These are phyloP conservation scores for Dactylellina sp. DNA, from an alignment of 2,329 filamentous ascomycete species.

Conservation along the genomic window DNA sequence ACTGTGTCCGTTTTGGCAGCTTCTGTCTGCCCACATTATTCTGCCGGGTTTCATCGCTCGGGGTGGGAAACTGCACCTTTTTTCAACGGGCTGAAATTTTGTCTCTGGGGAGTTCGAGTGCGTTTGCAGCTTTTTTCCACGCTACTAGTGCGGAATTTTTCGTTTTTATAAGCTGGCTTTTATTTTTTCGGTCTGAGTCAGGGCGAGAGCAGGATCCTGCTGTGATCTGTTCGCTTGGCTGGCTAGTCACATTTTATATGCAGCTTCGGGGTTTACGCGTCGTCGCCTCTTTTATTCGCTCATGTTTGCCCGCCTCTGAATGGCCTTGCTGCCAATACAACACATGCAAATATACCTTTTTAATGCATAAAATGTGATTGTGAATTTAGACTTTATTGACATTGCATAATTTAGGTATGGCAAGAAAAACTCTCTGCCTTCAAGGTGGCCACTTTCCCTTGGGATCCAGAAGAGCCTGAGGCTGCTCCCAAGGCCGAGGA, in stretches of 20 bases:
- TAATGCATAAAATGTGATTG: background rate
- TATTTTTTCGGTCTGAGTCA: constrained; percentile 9
- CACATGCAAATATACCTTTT: background rate
- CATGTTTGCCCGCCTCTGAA: constrained; percentile 3
- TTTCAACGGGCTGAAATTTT: background rate
- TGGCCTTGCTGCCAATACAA: constrained; percentile 1
- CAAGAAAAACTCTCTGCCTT: constrained; percentile 88
- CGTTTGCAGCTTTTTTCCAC: background rate
- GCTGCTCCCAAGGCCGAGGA: constrained; percentile 62
- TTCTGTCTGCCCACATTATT: constrained; percentile 3
- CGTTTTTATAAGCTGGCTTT: constrained; percentile 25
- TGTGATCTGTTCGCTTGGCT: background rate
- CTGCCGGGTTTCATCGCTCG: background rate
- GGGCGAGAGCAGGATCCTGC: constrained; percentile 22
- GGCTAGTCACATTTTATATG: constrained; percentile 42
- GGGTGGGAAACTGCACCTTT: background rate
- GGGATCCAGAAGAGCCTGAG: constrained; percentile 78
- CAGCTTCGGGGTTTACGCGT: constrained; percentile 20
- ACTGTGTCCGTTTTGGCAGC: background rate
- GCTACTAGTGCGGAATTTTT: constrained; percentile 19
- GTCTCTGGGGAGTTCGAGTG: background rate
- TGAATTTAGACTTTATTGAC: constrained; percentile 5
- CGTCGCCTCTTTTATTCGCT: constrained; percentile 31
- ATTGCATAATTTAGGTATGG: constrained; percentile 76
- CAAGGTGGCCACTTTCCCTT: constrained; percentile 88